phyloP scores from a whole-genome alignment of 2,329 filamentous ascomycete genomes.

The Cercospora berteroae region DNA sequence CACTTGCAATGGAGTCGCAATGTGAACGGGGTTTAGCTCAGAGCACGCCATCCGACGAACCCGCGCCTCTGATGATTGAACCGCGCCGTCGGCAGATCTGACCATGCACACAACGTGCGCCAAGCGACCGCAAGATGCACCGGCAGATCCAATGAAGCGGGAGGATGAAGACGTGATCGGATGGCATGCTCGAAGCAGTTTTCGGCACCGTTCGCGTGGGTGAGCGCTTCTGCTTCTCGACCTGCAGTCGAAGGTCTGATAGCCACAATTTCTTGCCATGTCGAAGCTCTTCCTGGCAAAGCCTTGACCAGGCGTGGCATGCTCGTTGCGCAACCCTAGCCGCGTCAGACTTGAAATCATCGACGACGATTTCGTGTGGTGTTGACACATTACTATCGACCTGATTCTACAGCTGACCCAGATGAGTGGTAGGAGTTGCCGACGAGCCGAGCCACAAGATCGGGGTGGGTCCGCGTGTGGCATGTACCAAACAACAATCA shows the following conservation, averaged over 20 bases:
- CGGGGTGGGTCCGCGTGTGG: not conserved
- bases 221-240: not conserved
- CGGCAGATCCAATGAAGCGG: slow-evolving; percentile 3
- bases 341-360: not conserved
- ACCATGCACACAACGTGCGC: slow-evolving; percentile 14
- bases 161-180: slow-evolving; percentile 1
- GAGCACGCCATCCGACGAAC: slow-evolving; percentile 20
- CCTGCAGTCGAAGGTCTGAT: not conserved
- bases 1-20: slow-evolving; percentile 4
- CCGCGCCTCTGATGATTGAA: not conserved
- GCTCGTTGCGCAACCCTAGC: not conserved
- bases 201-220: not conserved
- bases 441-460: not conserved
- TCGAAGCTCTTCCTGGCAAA: not conserved
- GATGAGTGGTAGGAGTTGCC: not conserved
- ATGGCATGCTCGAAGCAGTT: not conserved
- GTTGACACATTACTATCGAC: not conserved
- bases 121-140: slow-evolving; percentile 7
- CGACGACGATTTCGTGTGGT: not conserved
- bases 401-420: not conserved
- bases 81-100: slow-evolving; percentile 14
- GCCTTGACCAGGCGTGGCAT: not conserved
- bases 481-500: not conserved
- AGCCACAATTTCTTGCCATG: not conserved
- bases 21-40: slow-evolving; percentile 17